Evolutionary conservation across 495 filamentous ascomycete genomes (phyloP), one percentile per base, ranked within the genome.

Genomic region (Xylaria curta): DNA sequence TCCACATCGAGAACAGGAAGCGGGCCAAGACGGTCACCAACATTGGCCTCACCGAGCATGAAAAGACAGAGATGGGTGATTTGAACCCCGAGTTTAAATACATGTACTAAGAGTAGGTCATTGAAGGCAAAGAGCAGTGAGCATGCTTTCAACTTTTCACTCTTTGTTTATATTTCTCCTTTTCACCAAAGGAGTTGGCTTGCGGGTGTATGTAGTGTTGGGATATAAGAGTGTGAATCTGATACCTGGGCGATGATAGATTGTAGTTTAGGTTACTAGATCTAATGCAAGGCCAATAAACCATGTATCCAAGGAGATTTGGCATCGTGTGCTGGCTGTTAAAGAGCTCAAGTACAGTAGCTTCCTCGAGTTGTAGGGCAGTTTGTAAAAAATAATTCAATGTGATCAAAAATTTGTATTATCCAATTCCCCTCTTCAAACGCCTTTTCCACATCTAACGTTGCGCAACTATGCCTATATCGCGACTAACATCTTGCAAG

Each of bases 41-140:
- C 78, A 76, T 90, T 38, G 84, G 84, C 6, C 77, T 93, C 79
- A 91, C 89, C 8, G 90, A 93, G 75, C 86, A 88, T 69, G 92
- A 94, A 82, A 93, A 93, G 87, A 87, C 84, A 60, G 89, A 91
- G 72, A 78, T 92, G 70, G 92, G 92, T 8, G 92, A 93, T 80
- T 66, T 91, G 77, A 91, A 85, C 76, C 88, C 89, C 26, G 87
- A 90, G 70, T 91, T 89, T 76, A 81, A 86, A 69, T 91, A 91
- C 73, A 74, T 87, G 79, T 79, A 88, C 70, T 89, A 79, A 66
- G 33, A 19, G 1, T 4, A 66, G 44, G 5, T 33, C 46, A n/a
- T n/a, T 51, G 10, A 62, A 62, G 36, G 36, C 21, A 24, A 26
- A 5, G 31, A n/a, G 59, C 24, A 62, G 36, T 62, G 33, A 19